Base-by-base conservation (phyloP, 2,329 filamentous ascomycete genomes). In the Neonectria neomacrospora region DNA sequence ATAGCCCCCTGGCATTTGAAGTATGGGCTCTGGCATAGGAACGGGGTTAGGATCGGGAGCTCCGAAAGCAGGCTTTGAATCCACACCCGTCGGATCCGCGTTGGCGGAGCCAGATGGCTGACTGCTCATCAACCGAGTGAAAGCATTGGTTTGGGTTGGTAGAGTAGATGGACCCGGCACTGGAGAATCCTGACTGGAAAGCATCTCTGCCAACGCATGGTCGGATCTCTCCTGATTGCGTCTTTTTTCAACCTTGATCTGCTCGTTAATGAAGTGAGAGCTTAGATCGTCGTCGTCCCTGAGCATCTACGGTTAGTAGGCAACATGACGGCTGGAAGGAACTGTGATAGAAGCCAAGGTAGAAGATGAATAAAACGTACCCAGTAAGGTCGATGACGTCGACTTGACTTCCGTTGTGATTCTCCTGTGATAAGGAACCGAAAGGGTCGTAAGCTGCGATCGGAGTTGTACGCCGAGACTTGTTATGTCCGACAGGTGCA, bases 331-430 rank as follows among this genome's bases (percentile, higher is more conserved):
- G 4, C 28, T 3, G n/a, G 5, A 10, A 18, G 18, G 14, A 14
- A 22, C n/a, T 20, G 18, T 32, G 28, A 14, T 20, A 23, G 26
- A 18, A 51, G 37, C 16, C 5, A n/a, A 16, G 32, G 8, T 5
- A 7, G 12, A 44, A 18, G 18, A 10, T 47, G 3, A 23, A 20
- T 11, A 5, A 37, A 60, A 64, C 74, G 62, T 76, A 80, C 76
- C 79, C 79, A 65, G 80, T 82, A 69, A 83, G 77, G 69, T 83
- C 80, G 58, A 82, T 80, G 37, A 81, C 57, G 20, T 77, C 73
- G 45, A 72, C 34, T 20, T 56, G 39, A n/a, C 55, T 64, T 64
- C 26, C 56, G 56, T 41, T 63, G 28, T 54, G 52, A 54, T 44
- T 28, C 9, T 34, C 47, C 14, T 34, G 28, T 39, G 54, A 52